Evolutionary conservation across 73 alveolate species (phyloP).

Genomic region (Paramecium primaurelia): DNA sequence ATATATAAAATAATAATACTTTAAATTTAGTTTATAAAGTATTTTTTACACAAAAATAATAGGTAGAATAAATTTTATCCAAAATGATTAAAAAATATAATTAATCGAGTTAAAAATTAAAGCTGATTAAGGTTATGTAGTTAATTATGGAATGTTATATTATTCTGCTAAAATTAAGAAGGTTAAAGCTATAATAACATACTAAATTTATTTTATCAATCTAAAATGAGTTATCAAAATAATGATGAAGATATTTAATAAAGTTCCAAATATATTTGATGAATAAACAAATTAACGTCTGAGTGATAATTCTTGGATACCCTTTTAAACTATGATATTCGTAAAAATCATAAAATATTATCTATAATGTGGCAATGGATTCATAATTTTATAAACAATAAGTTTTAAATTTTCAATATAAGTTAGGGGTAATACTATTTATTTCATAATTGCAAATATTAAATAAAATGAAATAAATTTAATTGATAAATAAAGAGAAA

Average conservation of each 20-base stretch:
- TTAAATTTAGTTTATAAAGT: not conserved
- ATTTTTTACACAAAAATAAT: not conserved
- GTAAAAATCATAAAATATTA: not conserved
- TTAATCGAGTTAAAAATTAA: not conserved
- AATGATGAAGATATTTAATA: not conserved
- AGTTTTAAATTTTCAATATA: not conserved
- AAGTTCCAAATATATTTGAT: not conserved
- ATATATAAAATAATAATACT: not conserved
- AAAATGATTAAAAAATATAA: not conserved
- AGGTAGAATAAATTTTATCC: not conserved
- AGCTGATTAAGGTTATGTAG: not conserved
- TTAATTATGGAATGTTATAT: not conserved
- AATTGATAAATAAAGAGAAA: not conserved
- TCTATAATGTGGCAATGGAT: not conserved
- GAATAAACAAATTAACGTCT: not conserved
- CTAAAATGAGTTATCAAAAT: not conserved
- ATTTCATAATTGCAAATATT: not conserved
- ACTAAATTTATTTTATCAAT: not conserved
- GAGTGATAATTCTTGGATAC: not conserved
- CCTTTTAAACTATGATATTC: not conserved
- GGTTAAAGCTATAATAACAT: not conserved
- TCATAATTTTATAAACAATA: not conserved
- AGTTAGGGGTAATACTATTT: not conserved
- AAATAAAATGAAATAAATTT: not conserved
- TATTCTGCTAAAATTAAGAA: not conserved